A percentile compares a stretch with the other conserved stretches of the same genome.
phyloP scores from a whole-genome alignment of 1,139 yeast genomes.

The Debaryomyces singareniensis region DNA sequence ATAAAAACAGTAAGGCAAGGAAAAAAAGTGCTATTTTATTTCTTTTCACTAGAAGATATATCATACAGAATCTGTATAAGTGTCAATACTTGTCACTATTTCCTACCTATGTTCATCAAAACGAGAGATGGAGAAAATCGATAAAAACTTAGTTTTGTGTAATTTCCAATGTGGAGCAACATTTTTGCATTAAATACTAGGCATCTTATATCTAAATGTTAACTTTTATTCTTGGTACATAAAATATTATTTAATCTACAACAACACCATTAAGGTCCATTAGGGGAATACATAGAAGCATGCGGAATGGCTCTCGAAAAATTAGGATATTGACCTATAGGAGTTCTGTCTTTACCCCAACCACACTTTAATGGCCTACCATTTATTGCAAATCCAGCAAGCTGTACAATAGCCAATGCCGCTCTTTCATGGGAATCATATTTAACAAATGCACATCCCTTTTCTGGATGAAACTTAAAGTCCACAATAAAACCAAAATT shows the following conservation, averaged over 20 bases:
- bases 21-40: too few relatives aligned
- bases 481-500: constrained; percentile 80
- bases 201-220: too few relatives aligned
- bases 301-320: constrained; percentile 1
- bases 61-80: too few relatives aligned
- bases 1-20: too few relatives aligned
- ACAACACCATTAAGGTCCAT: constrained; percentile 6
- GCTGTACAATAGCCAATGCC: constrained; percentile 78
- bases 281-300: constrained; percentile 13
- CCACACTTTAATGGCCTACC: constrained; percentile 81
- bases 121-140: too few relatives aligned
- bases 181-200: too few relatives aligned
- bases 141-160: too few relatives aligned
- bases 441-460: constrained; percentile 80
- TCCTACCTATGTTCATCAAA: too few relatives aligned
- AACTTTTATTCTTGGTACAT: too few relatives aligned
- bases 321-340: constrained; percentile 29
- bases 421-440: constrained; percentile 86
- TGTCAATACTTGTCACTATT: too few relatives aligned
- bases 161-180: too few relatives aligned
- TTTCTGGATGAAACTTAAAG: constrained; percentile 73
- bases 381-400: constrained; percentile 67
- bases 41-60: too few relatives aligned
- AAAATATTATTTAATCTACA: not conserved
- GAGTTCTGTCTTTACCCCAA: constrained; percentile 73